A percentile compares a stretch with the other conserved stretches of the same genome.
phyloP scores from a whole-genome alignment of 441 rosid genomes.

The Euphorbia schlechtendalii region DNA sequence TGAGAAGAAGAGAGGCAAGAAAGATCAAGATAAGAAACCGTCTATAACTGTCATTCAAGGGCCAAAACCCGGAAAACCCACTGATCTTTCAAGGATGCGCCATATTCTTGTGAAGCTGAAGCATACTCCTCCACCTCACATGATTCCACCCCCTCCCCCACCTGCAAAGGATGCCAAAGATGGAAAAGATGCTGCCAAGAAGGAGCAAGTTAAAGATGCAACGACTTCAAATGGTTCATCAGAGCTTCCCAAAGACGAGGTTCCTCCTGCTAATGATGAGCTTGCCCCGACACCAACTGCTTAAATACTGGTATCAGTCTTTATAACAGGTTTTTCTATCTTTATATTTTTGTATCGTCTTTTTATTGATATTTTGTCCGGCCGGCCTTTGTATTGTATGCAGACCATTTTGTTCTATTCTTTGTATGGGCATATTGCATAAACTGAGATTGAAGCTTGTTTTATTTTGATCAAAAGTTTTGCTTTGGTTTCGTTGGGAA shows the following conservation, averaged over 20 bases:
- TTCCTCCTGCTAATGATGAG: slow-evolving; percentile 24
- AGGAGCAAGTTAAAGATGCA: slow-evolving; percentile 27
- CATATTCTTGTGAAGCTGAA: slow-evolving; percentile 78
- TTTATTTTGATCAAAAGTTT: background rate
- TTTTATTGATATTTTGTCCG: slow-evolving; percentile 10
- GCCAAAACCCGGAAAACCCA: slow-evolving; percentile 93
- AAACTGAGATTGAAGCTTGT: slow-evolving; percentile 14
- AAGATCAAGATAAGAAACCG: slow-evolving; percentile 76
- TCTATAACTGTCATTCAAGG: slow-evolving; percentile 63
- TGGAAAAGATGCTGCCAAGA: slow-evolving; percentile 25
- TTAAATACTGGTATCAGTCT: slow-evolving; percentile 13
- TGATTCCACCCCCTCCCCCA: slow-evolving; percentile 72
- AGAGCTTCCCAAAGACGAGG: slow-evolving; percentile 25
- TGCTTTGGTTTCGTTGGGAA: background rate
- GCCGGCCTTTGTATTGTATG: slow-evolving; percentile 4
- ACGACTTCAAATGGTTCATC: slow-evolving; percentile 26
- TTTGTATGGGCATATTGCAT: slow-evolving; percentile 7
- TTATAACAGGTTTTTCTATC: slow-evolving; percentile 3
- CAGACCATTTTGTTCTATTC: slow-evolving; percentile 9
- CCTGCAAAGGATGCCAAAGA: slow-evolving; percentile 34
- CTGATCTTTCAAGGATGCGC: slow-evolving; percentile 87
- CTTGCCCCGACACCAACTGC: slow-evolving; percentile 27
- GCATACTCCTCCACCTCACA: slow-evolving; percentile 82
- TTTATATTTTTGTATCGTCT: slow-evolving; percentile 13
- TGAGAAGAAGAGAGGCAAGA: slow-evolving; percentile 80